Evolutionary conservation across 2,329 filamentous ascomycete species (phyloP).

Genomic region (Penicillium sclerotigenum): DNA sequence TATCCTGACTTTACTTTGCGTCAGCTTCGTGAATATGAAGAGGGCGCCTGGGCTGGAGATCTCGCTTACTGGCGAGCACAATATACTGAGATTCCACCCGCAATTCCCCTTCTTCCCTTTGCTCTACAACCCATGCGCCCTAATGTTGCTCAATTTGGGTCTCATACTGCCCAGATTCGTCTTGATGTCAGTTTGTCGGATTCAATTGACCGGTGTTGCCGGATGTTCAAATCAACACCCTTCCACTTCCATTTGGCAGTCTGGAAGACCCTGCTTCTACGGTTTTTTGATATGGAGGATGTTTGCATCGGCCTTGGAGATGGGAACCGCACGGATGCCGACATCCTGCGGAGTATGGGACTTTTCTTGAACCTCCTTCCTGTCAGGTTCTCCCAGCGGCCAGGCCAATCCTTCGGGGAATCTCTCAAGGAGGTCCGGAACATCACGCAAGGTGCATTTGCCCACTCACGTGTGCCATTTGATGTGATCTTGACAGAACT

Average conservation of each 20-base stretch:
- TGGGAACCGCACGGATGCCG: conserved; percentile 38
- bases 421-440: conserved; percentile 26
- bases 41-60: conserved; percentile 27
- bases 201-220: conserved; percentile 16
- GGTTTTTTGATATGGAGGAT: conserved; percentile 37
- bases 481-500: conserved; percentile 49
- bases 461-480: conserved; percentile 49
- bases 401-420: conserved; percentile 30
- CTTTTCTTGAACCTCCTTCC: conserved; percentile 51
- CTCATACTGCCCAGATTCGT: conserved; percentile 7
- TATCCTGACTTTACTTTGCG: conserved; percentile 37
- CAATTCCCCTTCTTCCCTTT: conserved; percentile 19
- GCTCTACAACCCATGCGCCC: conserved; percentile 9
- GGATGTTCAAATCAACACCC: conserved; percentile 31
- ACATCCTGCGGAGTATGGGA: conserved; percentile 42
- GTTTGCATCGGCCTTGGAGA: conserved; percentile 51
- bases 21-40: conserved; percentile 31
- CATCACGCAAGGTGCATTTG: conserved; percentile 38
- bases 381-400: conserved; percentile 36
- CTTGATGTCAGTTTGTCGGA: conserved; percentile 5
- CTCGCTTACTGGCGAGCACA: conserved; percentile 17
- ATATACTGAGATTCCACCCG: conserved; percentile 7
- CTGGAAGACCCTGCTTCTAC: conserved; percentile 39
- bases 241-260: conserved; percentile 51
- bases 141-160: conserved; percentile 9